phyloP scores from a whole-genome alignment of 1,284 basidiomycete species.

The Moesziomyces sp. region DNA sequence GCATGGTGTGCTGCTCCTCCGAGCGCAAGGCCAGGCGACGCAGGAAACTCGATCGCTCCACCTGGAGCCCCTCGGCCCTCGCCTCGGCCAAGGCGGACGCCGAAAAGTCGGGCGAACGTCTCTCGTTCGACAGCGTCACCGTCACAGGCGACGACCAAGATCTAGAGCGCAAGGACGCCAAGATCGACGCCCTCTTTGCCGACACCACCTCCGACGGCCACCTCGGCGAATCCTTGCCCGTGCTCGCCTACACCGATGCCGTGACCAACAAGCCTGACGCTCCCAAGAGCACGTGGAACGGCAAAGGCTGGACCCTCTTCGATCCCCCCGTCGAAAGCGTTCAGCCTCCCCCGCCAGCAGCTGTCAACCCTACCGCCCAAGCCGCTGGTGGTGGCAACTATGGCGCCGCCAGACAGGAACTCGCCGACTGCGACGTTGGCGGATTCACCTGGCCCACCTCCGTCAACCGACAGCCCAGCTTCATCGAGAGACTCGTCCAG shows the following conservation, averaged over 20 bases:
- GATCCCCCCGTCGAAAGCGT: conserved; percentile 27
- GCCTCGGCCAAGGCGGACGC: neutral
- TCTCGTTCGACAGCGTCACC: conserved; percentile 30
- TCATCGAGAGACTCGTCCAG: conserved; percentile 42
- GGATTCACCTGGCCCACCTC: conserved; percentile 35
- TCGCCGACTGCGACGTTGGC: conserved; percentile 32
- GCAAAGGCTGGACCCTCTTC: conserved; percentile 40
- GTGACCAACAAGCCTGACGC: conserved; percentile 2
- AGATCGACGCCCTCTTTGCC: conserved; percentile 20
- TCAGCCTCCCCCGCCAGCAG: conserved; percentile 20
- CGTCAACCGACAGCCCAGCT: conserved; percentile 35
- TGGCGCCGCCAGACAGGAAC: conserved; percentile 19
- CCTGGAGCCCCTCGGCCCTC: conserved; percentile 24
- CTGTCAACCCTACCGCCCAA: neutral
- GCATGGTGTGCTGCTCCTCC: conserved; percentile 31
- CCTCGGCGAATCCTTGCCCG: conserved; percentile 8
- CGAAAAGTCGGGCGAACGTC: conserved; percentile 4
- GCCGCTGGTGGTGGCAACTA: conserved; percentile 31
- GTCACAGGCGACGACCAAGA: conserved; percentile 24
- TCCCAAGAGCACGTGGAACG: conserved; percentile 34
- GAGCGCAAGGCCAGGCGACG: conserved; percentile 22
- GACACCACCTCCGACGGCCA: neutral
- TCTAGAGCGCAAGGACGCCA: conserved; percentile 25
- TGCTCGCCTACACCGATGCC: conserved; percentile 13
- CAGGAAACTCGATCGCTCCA: conserved; percentile 24